These are phyloP conservation scores for Rhododendron kiyosumense DNA, from an alignment of 148 eudicot genomes.

Conservation along the genomic window DNA sequence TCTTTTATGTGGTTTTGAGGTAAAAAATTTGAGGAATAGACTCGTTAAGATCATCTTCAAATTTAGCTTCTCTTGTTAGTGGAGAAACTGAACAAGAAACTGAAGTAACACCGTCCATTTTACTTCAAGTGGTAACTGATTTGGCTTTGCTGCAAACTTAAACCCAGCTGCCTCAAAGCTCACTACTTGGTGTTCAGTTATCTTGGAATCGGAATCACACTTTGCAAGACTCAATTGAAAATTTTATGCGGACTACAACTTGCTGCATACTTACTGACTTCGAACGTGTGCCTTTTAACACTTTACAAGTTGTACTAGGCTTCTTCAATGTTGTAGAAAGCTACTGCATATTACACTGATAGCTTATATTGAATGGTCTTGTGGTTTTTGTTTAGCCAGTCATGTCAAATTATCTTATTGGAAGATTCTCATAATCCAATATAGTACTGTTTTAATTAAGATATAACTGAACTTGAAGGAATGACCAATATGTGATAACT, in stretches of 20 bases:
- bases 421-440: not conserved
- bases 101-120: not conserved
- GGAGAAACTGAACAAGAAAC: not conserved
- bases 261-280: not conserved
- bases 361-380: not conserved
- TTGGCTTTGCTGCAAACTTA: not conserved
- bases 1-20: not conserved
- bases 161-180: not conserved
- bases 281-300: not conserved
- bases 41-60: not conserved
- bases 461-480: not conserved
- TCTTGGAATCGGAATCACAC: not conserved
- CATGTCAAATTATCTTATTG: not conserved
- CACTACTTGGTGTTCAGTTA: not conserved
- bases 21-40: not conserved
- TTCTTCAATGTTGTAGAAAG: too few species aligned
- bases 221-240: not conserved
- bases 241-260: not conserved
- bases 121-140: not conserved
- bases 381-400: not conserved
- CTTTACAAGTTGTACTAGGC: not conserved
- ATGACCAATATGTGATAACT: not conserved
- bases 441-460: not conserved
- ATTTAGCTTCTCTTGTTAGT: slow-evolving; percentile 4
- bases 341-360: too few species aligned